Evolutionary conservation across 2,329 filamentous ascomycete genomes (phyloP).

Genomic region (Daldinia eschscholtzii): DNA sequence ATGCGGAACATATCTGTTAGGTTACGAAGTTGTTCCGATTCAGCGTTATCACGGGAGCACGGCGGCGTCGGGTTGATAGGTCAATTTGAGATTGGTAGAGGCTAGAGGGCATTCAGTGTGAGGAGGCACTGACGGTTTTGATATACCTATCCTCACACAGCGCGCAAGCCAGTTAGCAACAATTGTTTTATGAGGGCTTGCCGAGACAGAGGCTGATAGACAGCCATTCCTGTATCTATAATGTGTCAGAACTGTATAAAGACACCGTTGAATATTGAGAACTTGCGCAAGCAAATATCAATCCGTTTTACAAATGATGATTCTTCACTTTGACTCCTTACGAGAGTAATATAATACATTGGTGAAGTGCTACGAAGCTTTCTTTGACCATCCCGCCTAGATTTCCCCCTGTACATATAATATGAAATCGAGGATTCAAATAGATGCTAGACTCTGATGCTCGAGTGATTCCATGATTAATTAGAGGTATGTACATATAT

Average conservation of each 20-base stretch:
- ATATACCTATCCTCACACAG: conserved; percentile 28
- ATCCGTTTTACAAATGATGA: neutral
- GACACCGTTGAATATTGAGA: conserved; percentile 28
- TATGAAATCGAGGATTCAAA: neutral
- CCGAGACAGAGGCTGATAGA: conserved; percentile 25
- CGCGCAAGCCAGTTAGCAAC: conserved; percentile 31
- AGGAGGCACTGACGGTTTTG: conserved; percentile 29
- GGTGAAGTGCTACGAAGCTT: neutral
- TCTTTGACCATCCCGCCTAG: neutral
- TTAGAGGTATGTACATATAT: neutral
- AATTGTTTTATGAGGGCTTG: conserved; percentile 17
- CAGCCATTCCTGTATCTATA: conserved; percentile 43
- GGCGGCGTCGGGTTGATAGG: conserved; percentile 42
- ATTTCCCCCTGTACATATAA: neutral
- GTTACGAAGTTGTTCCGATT: conserved; percentile 34
- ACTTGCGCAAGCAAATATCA: conserved; percentile 19
- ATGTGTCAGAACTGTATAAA: conserved; percentile 41
- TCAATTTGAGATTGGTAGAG: conserved; percentile 43
- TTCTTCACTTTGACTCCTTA: neutral
- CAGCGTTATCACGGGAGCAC: conserved; percentile 31
- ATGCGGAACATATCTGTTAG: conserved; percentile 11
- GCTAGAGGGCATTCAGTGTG: conserved; percentile 30
- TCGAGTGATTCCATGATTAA: neutral
- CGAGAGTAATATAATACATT: neutral
- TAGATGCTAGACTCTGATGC: neutral